phyloP scores from a whole-genome alignment of 2,329 filamentous ascomycete genomes.

The Aspergillus aculeatinus region DNA sequence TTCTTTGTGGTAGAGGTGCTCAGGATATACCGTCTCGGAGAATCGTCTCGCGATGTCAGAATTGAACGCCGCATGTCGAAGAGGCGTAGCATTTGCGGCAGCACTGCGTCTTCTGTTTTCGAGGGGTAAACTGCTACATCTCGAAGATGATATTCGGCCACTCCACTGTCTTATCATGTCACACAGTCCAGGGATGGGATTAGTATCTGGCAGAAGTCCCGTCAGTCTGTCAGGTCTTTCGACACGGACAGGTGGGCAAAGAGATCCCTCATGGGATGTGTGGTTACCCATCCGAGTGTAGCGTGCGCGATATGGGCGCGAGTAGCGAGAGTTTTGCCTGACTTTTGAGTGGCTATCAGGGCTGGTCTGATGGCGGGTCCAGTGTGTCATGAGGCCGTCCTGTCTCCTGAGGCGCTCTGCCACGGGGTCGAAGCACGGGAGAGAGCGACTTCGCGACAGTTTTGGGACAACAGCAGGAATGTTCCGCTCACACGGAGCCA shows the following conservation, averaged over 20 bases:
- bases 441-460: slow-evolving; percentile 13
- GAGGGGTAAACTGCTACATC: neutral
- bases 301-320: slow-evolving; percentile 37
- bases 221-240: slow-evolving; percentile 31
- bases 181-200: neutral
- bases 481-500: neutral
- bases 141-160: neutral
- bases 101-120: neutral
- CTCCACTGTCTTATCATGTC: neutral
- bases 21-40: neutral
- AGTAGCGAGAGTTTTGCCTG: neutral
- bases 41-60: neutral
- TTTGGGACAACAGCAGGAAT: neutral
- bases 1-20: neutral
- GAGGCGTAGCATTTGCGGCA: neutral
- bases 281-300: slow-evolving; percentile 39
- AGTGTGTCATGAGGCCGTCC: neutral
- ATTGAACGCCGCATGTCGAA: too few species aligned
- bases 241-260: slow-evolving; percentile 37
- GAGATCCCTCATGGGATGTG: slow-evolving; percentile 17
- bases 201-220: slow-evolving; percentile 19
- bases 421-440: slow-evolving; percentile 16
- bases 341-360: neutral
- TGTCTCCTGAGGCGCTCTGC: neutral
- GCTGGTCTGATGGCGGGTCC: neutral